Evolutionary conservation across 2,329 filamentous ascomycete species (phyloP), one percentile per base, ranked within the genome.

Genomic region (Cordyceps pruinosa): DNA sequence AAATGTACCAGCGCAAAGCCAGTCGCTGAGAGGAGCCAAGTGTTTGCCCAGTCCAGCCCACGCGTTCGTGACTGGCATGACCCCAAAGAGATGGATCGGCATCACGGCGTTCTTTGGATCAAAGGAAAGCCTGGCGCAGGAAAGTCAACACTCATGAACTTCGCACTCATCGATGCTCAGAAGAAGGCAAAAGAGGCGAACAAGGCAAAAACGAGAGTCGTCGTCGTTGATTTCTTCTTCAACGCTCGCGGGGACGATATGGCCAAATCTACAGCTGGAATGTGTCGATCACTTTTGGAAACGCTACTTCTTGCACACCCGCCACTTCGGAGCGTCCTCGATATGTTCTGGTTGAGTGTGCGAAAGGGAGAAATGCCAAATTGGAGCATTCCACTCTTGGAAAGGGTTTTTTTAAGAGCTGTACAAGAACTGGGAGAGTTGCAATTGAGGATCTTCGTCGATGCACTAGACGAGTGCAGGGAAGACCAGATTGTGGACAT

Each of bases 381-480:
- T 5, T 56, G 52, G 52, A 48, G 3, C 8, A 7, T 39, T 6
- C 5, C 21, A 17, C 5, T 12, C 12, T 5, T 56, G 17, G 30
- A 56, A 25, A 10, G 2, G 4, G 21, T 56, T 13, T 48, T 56
- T 17, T 17, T 28, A 30, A 15, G 41, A 21, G 42, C 34, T 9
- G 4, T 56, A 19, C 21, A 17, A 2, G 15, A n/a, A 21, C 44
- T 56, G 1, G 44, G 34, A 39, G 7, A 48, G 15, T 47, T 21
- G 15, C 4, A 52, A 0, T 25, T 66, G 4, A 61, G 48, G 12
- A 65, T 65, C 1, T 72, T 69, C 26, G 63, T 73, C 1, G 76
- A 80, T 51, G 78, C 77, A 0, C 65, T 81, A 0, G 78, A 81
- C 6, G 78, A 81, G 50, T 80, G 76, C 39, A 66, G 75, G 1